Base-by-base conservation (phyloP, 2,329 filamentous ascomycete genomes). In the Cryphonectria nitschkei region DNA sequence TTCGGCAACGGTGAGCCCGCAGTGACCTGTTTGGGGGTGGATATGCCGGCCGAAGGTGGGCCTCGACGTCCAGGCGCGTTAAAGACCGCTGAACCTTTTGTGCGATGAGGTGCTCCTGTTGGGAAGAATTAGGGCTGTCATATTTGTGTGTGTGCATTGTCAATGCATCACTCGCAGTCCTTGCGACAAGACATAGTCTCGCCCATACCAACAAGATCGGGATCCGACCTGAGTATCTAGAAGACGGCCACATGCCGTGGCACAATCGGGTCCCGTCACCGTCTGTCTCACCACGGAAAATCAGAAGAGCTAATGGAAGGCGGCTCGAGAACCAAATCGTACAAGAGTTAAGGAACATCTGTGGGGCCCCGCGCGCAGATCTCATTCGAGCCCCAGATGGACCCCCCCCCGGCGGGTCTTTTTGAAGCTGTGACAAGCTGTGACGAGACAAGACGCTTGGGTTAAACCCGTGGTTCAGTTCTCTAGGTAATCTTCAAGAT, bases 341-440 rank as follows among this genome's bases (percentile, higher is more conserved):
- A 50, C 19, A n/a, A 11, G 9, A 11, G 37, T 37, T 22, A 19
- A 50, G 9, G n/a, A 50, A n/a, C 9, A n/a, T 19, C 1, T 39
- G 61, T 64, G 39, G 61, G 61, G 61, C 39, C n/a, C 39, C 61
- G 37, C 39, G 61, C 37, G 39, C 22, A 22, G 60, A 41, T 39
- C 58, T 14, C 58, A n/a, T 39, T 34, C 29, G 32, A 39, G 58
- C 26, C 52, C n/a, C 5, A n/a, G 52, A 1, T n/a, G 46, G 46
- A n/a, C 7, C 9, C n/a, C 7, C 1, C 37, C 37, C 37, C 37
- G 9, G 1, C 37, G 8, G 1, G 37, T 39, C 37, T 39, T 19
- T 58, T 19, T 61, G 58, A 61, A 61, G 58, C 34, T 61, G 58
- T 34, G 22, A 39, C 58, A 61, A 61, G 58, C 58, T 61, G 58